Conservation (phyloP, 345 rosid genomes). For the Kernera saxatilis region DNA sequence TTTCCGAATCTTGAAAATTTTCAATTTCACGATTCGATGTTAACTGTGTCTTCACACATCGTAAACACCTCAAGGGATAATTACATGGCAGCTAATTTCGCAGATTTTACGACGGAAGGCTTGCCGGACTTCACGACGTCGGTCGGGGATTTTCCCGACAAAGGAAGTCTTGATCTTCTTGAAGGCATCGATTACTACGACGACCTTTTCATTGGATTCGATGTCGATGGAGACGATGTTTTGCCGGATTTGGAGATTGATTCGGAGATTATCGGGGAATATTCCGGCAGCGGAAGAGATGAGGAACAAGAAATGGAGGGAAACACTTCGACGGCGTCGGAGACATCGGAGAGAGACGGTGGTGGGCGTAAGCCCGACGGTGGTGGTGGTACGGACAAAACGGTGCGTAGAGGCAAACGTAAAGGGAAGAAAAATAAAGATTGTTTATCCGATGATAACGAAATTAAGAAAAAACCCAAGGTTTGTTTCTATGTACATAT, state of each 20-base stretch:
- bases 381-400: conserved; percentile 39
- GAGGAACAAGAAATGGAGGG: conserved; percentile 51
- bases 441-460: conserved; percentile 36
- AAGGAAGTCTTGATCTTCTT: conserved; percentile 18
- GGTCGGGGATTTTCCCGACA: conserved; percentile 30
- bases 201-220: conserved; percentile 59
- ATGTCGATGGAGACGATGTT: conserved; percentile 49
- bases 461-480: conserved; percentile 30
- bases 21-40: conserved; percentile 42
- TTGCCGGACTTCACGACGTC: conserved; percentile 50
- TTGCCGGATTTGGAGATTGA: conserved; percentile 75
- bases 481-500: neutral
- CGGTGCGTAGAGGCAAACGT: conserved; percentile 29
- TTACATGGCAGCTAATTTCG: conserved; percentile 40
- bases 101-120: conserved; percentile 36
- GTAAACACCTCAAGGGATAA: conserved; percentile 33
- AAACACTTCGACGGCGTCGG: conserved; percentile 37
- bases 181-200: conserved; percentile 77
- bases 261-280: conserved; percentile 58
- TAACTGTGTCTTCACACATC: conserved; percentile 60
- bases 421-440: conserved; percentile 48
- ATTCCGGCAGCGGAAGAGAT: conserved; percentile 49
- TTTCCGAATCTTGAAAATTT: neutral
- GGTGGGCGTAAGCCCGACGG: conserved; percentile 33
- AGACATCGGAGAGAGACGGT: conserved; percentile 24